phyloP scores from a whole-genome alignment of 2,329 filamentous ascomycete genomes.

The Diaporthe vexans region DNA sequence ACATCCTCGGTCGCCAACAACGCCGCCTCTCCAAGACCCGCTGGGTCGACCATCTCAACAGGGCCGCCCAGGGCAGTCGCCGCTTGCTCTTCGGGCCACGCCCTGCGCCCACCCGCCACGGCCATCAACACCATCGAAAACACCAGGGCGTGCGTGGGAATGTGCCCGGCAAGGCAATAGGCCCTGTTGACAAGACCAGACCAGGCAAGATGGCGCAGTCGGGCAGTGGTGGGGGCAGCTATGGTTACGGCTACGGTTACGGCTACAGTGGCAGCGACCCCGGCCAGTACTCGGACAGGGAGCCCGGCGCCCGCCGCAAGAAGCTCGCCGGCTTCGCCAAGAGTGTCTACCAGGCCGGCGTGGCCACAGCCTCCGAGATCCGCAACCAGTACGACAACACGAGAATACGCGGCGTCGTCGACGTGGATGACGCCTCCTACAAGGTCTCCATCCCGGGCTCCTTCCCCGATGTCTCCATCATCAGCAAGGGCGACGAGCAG shows the following conservation, averaged over 20 bases:
- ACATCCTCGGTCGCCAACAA: conserved; percentile 75
- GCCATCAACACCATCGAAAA: conserved; percentile 47
- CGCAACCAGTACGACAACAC: conserved; percentile 72
- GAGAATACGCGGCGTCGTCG: conserved; percentile 55
- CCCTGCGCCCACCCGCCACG: conserved; percentile 44
- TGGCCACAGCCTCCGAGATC: conserved; percentile 70
- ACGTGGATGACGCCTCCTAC: conserved; percentile 48
- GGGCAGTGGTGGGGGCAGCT: conserved; percentile 48
- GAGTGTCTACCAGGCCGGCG: conserved; percentile 69
- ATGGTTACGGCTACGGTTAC: conserved; percentile 45
- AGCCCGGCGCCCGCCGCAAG: conserved; percentile 80
- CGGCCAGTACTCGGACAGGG: conserved; percentile 53
- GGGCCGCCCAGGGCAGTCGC: conserved; percentile 53
- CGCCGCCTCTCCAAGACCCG: conserved; percentile 64
- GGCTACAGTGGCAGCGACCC: conserved; percentile 12
- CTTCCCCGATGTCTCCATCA: conserved; percentile 88
- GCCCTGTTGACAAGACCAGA: conserved; percentile 41
- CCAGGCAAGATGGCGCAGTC: conserved; percentile 43
- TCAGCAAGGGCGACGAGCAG: conserved; percentile 85
- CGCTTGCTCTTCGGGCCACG: conserved; percentile 61
- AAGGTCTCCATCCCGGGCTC: conserved; percentile 75
- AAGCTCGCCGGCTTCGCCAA: conserved; percentile 79
- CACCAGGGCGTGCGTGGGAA: conserved; percentile 17
- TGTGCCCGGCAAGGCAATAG: conserved; percentile 37
- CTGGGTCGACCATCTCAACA: conserved; percentile 58